Percentiles rank a stretch among this genome's conserved stretches.
Evolutionary conservation across 176 grass and related monocot genomes (phyloP).

Genomic region (Areca catechu): DNA sequence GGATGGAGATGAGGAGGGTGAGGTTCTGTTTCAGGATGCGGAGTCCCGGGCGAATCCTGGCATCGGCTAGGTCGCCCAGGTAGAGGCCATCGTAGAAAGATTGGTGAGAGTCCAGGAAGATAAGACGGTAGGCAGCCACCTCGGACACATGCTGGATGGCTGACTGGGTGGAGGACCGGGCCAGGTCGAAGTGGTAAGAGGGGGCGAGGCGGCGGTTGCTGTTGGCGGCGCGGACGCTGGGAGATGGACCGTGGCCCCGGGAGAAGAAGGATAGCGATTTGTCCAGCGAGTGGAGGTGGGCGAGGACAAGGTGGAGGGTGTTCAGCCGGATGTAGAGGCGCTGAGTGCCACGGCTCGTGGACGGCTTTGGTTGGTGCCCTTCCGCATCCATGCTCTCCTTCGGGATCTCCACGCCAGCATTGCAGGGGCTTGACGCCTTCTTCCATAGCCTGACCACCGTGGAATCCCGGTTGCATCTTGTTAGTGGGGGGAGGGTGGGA

Average conservation of each 20-base stretch:
- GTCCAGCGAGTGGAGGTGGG: slow-evolving; percentile 44
- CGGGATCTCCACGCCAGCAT: neutral
- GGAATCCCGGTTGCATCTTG: slow-evolving; percentile 84
- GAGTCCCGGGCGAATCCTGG: slow-evolving; percentile 44
- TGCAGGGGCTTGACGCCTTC: slow-evolving; percentile 58
- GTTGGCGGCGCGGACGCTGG: neutral
- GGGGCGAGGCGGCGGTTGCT: slow-evolving; percentile 19
- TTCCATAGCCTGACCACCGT: slow-evolving; percentile 68
- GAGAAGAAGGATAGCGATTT: slow-evolving; percentile 44
- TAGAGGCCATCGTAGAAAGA: slow-evolving; percentile 52
- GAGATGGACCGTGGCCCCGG: neutral
- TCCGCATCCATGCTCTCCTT: slow-evolving; percentile 6
- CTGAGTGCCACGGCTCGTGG: slow-evolving; percentile 86
- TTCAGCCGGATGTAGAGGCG: slow-evolving; percentile 86
- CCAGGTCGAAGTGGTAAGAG: slow-evolving; percentile 29
- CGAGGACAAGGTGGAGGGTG: slow-evolving; percentile 75
- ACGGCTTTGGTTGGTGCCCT: slow-evolving; percentile 58
- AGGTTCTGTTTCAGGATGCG: slow-evolving; percentile 71
- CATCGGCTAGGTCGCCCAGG: slow-evolving; percentile 26
- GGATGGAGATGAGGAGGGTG: slow-evolving; percentile 45
- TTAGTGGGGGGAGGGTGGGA: slow-evolving; percentile 57
- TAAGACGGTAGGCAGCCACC: slow-evolving; percentile 58
- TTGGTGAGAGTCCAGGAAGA: slow-evolving; percentile 64
- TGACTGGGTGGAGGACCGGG: slow-evolving; percentile 35
- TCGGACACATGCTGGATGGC: slow-evolving; percentile 50